Percentiles rank a stretch among this genome's conserved stretches.
phyloP scores from a whole-genome alignment of 2,329 filamentous ascomycete species.

The Orbilia ellipsospora region DNA sequence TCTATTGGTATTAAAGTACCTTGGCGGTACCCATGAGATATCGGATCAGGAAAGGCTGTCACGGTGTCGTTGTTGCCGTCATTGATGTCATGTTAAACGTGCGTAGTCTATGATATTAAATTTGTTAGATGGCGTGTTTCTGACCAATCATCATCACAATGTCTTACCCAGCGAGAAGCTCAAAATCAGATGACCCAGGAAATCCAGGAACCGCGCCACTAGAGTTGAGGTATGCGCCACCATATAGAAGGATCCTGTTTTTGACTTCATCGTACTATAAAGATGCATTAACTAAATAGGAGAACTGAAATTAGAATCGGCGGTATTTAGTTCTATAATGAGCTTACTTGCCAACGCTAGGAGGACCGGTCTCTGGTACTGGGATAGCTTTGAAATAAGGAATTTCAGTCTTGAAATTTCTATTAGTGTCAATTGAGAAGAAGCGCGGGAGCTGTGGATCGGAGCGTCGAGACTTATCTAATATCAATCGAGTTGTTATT shows the following conservation, averaged over 20 bases:
- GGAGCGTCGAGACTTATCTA: background rate
- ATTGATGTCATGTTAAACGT: conserved; percentile 46
- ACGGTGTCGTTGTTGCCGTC: conserved; percentile 25
- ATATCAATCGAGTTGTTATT: background rate
- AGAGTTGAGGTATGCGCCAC: conserved; percentile 33
- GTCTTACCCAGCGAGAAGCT: conserved; percentile 48
- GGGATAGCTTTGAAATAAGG: conserved; percentile 16
- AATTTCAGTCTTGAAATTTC: conserved; percentile 14
- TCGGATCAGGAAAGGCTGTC: conserved; percentile 22
- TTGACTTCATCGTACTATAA: conserved; percentile 36
- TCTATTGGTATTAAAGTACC: conserved; percentile 41
- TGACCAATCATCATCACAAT: background rate
- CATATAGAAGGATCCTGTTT: conserved; percentile 38
- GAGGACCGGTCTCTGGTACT: conserved; percentile 15
- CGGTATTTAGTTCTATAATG: background rate
- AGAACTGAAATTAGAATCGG: background rate
- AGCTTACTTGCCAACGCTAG: conserved; percentile 27
- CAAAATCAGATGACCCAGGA: conserved; percentile 17
- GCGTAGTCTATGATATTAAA: conserved; percentile 16
- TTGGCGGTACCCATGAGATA: conserved; percentile 38
- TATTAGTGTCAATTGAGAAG: conserved; percentile 32
- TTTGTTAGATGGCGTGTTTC: background rate
- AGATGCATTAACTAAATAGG: conserved; percentile 37
- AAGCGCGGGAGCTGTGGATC: conserved; percentile 15
- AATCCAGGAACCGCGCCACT: conserved; percentile 44